Conservation (phyloP, 805 yeast genomes). For the Debaryomyces hansenii region DNA sequence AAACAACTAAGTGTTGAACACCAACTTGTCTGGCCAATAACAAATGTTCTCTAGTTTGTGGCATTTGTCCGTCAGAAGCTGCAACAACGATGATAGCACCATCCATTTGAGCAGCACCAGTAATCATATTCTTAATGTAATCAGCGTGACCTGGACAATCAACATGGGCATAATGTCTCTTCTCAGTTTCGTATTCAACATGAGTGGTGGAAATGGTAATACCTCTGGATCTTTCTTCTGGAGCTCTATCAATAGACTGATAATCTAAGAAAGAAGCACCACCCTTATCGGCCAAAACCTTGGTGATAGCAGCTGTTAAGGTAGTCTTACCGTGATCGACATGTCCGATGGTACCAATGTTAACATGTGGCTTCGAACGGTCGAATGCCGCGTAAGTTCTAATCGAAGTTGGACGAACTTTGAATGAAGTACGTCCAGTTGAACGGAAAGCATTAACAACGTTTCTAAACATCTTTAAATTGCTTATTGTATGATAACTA, state of each 20-base stretch:
- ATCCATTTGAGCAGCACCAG: conserved; percentile 99
- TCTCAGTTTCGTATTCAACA: conserved; percentile 93
- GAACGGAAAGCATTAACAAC: conserved; percentile 28
- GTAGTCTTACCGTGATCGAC: conserved; percentile 99
- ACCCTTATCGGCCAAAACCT: conserved; percentile 82
- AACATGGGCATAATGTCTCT: conserved; percentile 96
- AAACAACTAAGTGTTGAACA: conserved; percentile 95
- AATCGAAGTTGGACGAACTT: conserved; percentile 28
- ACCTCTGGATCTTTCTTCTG: conserved; percentile 99
- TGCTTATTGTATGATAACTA: background rate
- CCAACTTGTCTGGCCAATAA: conserved; percentile 99
- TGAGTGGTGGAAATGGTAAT: conserved; percentile 97
- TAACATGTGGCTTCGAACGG: conserved; percentile 95
- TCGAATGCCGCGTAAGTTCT: conserved; percentile 71
- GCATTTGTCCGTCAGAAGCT: conserved; percentile 99
- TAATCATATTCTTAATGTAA: conserved; percentile 97
- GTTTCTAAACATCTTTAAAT: conserved; percentile 27
- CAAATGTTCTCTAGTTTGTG: conserved; percentile 99
- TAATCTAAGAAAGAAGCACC: conserved; percentile 95
- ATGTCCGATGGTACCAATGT: conserved; percentile 97
- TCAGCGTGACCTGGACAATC: conserved; percentile 99
- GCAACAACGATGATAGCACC: conserved; percentile 99
- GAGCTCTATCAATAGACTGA: conserved; percentile 92
- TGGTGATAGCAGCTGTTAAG: conserved; percentile 97
- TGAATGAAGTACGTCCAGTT: conserved; percentile 19